These are phyloP conservation scores for Chlamydomonas sp. DNA, from an alignment of 139 green algal genomes.

Conservation along the genomic window DNA sequence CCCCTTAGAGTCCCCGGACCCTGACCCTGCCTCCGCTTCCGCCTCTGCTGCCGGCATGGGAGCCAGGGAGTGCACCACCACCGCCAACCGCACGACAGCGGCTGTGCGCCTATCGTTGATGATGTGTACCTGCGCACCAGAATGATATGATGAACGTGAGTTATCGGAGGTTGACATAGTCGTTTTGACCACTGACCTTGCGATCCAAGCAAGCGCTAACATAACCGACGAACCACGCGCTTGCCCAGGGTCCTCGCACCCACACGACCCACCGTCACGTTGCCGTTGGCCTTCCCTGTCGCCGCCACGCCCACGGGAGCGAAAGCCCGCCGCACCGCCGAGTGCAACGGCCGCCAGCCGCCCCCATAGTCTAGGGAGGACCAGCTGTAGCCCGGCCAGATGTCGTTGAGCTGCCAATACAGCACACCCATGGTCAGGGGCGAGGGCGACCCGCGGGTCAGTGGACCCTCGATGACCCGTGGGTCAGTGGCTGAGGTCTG, in stretches of 20 bases:
- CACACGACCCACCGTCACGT: constrained; percentile 9
- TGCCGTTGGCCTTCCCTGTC: background rate
- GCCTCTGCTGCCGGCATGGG: background rate
- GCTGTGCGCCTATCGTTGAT: constrained; percentile 1
- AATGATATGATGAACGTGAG: background rate
- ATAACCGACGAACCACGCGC: background rate
- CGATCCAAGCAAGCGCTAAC: background rate
- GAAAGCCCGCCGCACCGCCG: constrained; percentile 28
- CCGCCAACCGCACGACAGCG: background rate
- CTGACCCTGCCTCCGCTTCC: background rate
- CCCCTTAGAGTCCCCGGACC: background rate
- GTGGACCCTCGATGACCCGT: no score
- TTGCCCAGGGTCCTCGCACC: background rate
- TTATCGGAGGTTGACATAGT: background rate
- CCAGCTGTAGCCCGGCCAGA: constrained; percentile 74
- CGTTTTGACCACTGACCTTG: background rate
- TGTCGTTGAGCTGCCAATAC: constrained; percentile 78
- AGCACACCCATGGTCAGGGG: constrained; percentile 79
- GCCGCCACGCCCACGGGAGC: constrained; percentile 10
- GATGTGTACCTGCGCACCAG: background rate
- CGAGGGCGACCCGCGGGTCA: no score
- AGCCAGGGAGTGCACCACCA: background rate
- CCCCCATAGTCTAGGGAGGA: constrained; percentile 65
- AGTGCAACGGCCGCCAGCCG: constrained; percentile 74
- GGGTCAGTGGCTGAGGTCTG: no score